Evolutionary conservation across 2,329 filamentous ascomycete species (phyloP), one percentile per base, ranked within the genome.

Genomic region (Colletotrichum plurivorum): DNA sequence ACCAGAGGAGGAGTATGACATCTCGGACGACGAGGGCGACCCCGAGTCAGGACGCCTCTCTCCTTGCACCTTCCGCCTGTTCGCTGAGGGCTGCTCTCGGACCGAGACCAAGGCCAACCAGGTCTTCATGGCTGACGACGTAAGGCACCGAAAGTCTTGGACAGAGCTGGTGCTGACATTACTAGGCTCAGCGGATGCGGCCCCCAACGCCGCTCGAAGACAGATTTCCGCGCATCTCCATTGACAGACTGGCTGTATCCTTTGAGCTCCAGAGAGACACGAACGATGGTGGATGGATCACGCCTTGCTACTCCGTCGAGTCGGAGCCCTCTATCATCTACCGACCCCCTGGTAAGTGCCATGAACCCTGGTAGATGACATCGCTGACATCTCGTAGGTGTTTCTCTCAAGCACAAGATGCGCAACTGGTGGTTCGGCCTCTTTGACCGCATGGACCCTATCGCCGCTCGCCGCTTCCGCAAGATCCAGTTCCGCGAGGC

Each of bases 21-120:
- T 83, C 18, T 80, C 78, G 0, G 82, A 84, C 58, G 76, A 79
- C 20, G 84, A 87, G 65, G 83, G 81, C 2, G 78, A 78, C 22
- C 75, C 77, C 0, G 71, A 76, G 4, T 73, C 76, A 4, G 78
- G 76, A 1, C 79, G 78, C 1, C 80, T 86, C 31, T 81, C 79
- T 0, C 81, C 83, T 1, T 80, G 77, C 67, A 84, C 79, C 0
- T 86, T 85, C 64, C 75, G 78, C 13, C 71, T 76, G 2, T 80
- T 78, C 76, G 73, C 81, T 39, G 72, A 80, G 65, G 82, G 80
- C 58, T 76, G 76, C 45, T 69, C 76, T 69, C 73, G 77, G 62
- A 77, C 75, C 74, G 75, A 80, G 16, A 70, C 59, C n/a, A 69
- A 71, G 41, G 67, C 57, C 45, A 62, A 55, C 5, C 53, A 62